phyloP scores from a whole-genome alignment of 2,329 filamentous ascomycete genomes.

The Volutella citrinella region DNA sequence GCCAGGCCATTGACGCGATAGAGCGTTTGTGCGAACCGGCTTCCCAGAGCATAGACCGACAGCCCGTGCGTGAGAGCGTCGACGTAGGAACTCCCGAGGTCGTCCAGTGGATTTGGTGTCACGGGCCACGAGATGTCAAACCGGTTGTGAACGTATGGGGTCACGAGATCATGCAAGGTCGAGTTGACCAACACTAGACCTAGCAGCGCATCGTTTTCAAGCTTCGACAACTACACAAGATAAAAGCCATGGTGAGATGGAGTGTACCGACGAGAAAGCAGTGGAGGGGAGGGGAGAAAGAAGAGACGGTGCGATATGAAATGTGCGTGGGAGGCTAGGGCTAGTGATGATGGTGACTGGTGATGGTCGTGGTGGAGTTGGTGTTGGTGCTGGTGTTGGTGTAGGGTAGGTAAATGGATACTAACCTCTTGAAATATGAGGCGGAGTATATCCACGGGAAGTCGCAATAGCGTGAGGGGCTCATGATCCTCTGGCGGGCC shows the following conservation, averaged over 20 bases:
- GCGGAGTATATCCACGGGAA: conserved; percentile 13
- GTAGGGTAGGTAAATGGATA: conserved; percentile 3
- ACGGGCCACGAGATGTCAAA: conserved; percentile 13
- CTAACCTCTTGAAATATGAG: conserved; percentile 13
- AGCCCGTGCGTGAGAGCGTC: conserved; percentile 14
- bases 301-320: no score
- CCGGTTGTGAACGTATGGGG: conserved; percentile 9
- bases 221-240: conserved; percentile 9
- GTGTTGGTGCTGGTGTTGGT: no score
- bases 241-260: conserved; percentile 1
- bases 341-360: no score
- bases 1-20: conserved; percentile 10
- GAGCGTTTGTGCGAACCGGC: conserved; percentile 9
- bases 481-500: neutral
- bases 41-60: conserved; percentile 9
- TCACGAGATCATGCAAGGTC: conserved; percentile 9
- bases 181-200: conserved; percentile 9
- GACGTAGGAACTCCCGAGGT: conserved; percentile 1
- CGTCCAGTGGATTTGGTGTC: conserved; percentile 1
- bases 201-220: conserved; percentile 8
- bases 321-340: no score
- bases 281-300: no score
- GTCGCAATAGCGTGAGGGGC: conserved; percentile 9
- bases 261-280: no score
- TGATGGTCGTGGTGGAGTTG: no score